Conservation (phyloP, 257 asterid genomes). For the Thymus quinquecostatus region DNA sequence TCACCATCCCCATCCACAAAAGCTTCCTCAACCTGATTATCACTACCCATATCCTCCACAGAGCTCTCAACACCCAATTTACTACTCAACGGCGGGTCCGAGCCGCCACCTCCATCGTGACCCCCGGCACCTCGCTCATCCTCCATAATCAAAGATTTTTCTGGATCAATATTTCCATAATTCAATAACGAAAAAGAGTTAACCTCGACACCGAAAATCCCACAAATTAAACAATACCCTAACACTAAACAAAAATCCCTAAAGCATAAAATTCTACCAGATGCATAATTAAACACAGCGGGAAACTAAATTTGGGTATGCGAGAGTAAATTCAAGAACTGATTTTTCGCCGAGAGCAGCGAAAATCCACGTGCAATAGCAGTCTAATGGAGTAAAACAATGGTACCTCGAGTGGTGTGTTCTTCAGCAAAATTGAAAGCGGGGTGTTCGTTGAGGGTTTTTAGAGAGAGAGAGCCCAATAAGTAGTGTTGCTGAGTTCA, state of each 20-base stretch:
- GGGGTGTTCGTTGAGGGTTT: constrained; percentile 43
- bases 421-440: constrained; percentile 39
- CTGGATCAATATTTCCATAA: constrained; percentile 41
- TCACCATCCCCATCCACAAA: constrained; percentile 54
- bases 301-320: not conserved
- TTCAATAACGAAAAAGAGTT: constrained; percentile 29
- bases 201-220: constrained; percentile 25
- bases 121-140: constrained; percentile 65
- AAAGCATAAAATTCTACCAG: constrained; percentile 36
- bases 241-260: constrained; percentile 50
- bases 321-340: constrained; percentile 26
- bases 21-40: constrained; percentile 43
- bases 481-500: constrained; percentile 15
- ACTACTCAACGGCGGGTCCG: constrained; percentile 42
- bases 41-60: constrained; percentile 41
- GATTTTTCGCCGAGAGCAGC: not conserved
- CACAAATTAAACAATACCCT: constrained; percentile 6
- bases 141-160: constrained; percentile 38
- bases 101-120: constrained; percentile 44
- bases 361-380: constrained; percentile 23
- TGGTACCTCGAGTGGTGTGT: constrained; percentile 46
- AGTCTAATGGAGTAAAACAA: constrained; percentile 22
- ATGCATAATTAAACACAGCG: constrained; percentile 23
- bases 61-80: constrained; percentile 39
- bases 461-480: constrained; percentile 24